Conservation (phyloP, 495 filamentous ascomycete genomes). For the Talaromyces wortmannii region DNA sequence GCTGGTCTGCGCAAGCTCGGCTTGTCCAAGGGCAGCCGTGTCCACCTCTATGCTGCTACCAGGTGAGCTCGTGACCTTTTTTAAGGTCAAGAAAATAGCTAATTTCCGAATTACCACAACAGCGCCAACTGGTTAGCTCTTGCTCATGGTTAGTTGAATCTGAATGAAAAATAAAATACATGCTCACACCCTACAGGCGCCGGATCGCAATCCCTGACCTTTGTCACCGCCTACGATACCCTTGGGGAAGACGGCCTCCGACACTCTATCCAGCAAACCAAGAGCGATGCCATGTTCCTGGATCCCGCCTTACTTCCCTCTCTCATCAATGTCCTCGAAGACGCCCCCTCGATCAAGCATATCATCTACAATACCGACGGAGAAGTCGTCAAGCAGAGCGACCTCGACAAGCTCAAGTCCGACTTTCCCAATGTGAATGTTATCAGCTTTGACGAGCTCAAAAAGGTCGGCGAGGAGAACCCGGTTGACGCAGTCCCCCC, state of each 20-base stretch:
- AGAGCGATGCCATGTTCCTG: slow-evolving; percentile 82
- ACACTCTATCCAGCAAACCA: slow-evolving; percentile 86
- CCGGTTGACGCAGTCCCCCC: slow-evolving; percentile 76
- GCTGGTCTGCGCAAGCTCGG: slow-evolving; percentile 75
- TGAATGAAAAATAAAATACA: too few species aligned
- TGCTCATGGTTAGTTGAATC: slow-evolving; percentile 48
- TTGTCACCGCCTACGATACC: slow-evolving; percentile 97
- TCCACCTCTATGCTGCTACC: slow-evolving; percentile 89
- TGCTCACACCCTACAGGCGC: slow-evolving; percentile 26
- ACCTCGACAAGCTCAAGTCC: slow-evolving; percentile 74
- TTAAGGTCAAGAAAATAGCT: neutral
- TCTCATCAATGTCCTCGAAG: slow-evolving; percentile 72
- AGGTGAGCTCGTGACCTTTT: slow-evolving; percentile 36
- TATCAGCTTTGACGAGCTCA: slow-evolving; percentile 77
- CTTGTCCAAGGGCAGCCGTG: slow-evolving; percentile 59
- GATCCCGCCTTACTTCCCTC: slow-evolving; percentile 79
- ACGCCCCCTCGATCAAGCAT: slow-evolving; percentile 68
- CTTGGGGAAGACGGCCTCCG: slow-evolving; percentile 88
- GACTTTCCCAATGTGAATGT: slow-evolving; percentile 64
- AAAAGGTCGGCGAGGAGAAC: slow-evolving; percentile 77
- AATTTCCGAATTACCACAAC: neutral
- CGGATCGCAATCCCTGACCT: slow-evolving; percentile 86
- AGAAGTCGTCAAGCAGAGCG: slow-evolving; percentile 64
- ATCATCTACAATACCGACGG: slow-evolving; percentile 82
- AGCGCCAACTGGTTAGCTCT: slow-evolving; percentile 73